Percentiles rank a stretch among this genome's conserved stretches.
phyloP scores from a whole-genome alignment of 805 yeast species.

The Saturnispora quitensis region DNA sequence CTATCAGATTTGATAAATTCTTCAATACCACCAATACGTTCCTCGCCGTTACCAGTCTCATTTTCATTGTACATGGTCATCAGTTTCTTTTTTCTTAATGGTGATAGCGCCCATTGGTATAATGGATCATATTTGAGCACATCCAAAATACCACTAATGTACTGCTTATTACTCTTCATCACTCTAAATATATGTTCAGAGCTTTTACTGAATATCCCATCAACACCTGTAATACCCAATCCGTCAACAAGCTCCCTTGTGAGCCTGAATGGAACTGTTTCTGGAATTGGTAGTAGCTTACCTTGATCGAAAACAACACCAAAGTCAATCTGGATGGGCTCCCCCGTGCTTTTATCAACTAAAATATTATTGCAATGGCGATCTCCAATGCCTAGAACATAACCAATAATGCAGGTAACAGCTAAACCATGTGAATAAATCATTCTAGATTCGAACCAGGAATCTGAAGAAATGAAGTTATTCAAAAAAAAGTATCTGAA shows the following conservation, averaged over 20 bases:
- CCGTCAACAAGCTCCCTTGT: slow-evolving; percentile 91
- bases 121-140: slow-evolving; percentile 89
- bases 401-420: slow-evolving; percentile 76
- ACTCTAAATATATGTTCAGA: slow-evolving; percentile 69
- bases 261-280: slow-evolving; percentile 84
- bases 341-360: slow-evolving; percentile 74
- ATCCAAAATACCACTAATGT: slow-evolving; percentile 72
- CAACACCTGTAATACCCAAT: slow-evolving; percentile 77
- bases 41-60: slow-evolving; percentile 12
- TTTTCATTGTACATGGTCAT: slow-evolving; percentile 30
- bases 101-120: slow-evolving; percentile 85
- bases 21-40: slow-evolving; percentile 8
- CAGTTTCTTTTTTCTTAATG: slow-evolving; percentile 48
- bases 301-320: slow-evolving; percentile 98
- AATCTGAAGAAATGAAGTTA: slow-evolving; percentile 54
- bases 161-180: slow-evolving; percentile 53
- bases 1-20: slow-evolving; percentile 18
- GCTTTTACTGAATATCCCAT: slow-evolving; percentile 64
- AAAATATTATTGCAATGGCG: slow-evolving; percentile 87
- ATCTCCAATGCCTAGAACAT: slow-evolving; percentile 88
- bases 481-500: slow-evolving; percentile 63
- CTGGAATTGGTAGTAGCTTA: slow-evolving; percentile 73
- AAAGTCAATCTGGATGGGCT: slow-evolving; percentile 89
- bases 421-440: slow-evolving; percentile 74
- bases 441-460: slow-evolving; percentile 63